Evolutionary conservation across 2,329 filamentous ascomycete genomes (phyloP), one percentile per base, ranked within the genome.

Genomic region (Colletotrichum destructivum): DNA sequence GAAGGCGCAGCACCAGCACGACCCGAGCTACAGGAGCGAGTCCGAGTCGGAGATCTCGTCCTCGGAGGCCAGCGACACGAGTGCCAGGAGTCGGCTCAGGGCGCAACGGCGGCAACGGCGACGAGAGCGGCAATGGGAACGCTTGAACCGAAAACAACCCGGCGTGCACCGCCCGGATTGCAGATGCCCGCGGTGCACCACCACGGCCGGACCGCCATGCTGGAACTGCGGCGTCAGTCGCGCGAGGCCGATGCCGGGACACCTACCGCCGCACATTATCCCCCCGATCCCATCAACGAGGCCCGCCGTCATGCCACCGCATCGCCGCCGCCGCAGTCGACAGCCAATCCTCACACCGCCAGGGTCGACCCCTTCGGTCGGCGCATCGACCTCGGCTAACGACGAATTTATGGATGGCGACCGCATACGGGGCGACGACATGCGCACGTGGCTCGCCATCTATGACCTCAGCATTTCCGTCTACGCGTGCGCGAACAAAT

Each of bases 401-500:
- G 35, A 69, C n/a, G 74, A 75, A 56, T 57, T 68, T 13, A 76
- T 74, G 71, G 74, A 74, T 38, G 75, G 69, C 31, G 74, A 77
- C n/a, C 81, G 83, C 62, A 83, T 87, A 76, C 78, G 79, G 8
- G 80, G 80, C 42, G 83, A 86, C 73, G 85, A 87, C 75, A 75
- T 87, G 72, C 80, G 81, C 16, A 85, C 85, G 4, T 88, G 85
- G 85, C 80, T 86, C 4, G 77, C 86, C 59, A 77, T 83, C 2
- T 87, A 85, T 74, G 81, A 84, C 72, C 80, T 87, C 46, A 84
- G 83, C 74, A 75, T 88, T 15, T 84, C 86, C 64, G 85, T 87
- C 15, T 87, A 88, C 77, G 83, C 87, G 62, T 84, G 84, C 64
- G 85, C 85, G 9, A 81, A 86, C 73, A 82, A 83, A 62, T 87